These are phyloP conservation scores for Trichoderma sp. DNA, from an alignment of 2,329 filamentous ascomycete genomes.

Conservation along the genomic window DNA sequence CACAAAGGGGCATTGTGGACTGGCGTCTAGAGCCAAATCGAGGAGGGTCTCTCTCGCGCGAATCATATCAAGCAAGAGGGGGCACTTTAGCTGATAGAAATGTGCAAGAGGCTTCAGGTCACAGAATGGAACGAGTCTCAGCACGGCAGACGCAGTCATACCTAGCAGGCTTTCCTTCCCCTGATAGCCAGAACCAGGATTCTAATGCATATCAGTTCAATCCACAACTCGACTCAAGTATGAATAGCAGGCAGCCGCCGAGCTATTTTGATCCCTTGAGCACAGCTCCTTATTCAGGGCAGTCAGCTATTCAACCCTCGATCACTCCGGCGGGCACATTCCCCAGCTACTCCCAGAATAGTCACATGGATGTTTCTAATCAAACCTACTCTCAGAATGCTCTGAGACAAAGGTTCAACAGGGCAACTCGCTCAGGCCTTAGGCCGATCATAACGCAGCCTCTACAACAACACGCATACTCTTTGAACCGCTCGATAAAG, in stretches of 20 bases:
- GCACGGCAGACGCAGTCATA: background rate
- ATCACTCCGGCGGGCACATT: background rate
- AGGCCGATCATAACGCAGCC: background rate
- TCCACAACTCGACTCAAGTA: background rate
- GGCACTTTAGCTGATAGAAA: background rate
- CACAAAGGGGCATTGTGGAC: no score
- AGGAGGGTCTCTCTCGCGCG: background rate
- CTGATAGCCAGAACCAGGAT: background rate
- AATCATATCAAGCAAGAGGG: background rate
- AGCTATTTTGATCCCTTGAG: background rate
- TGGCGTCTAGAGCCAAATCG: no score
- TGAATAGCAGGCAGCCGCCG: background rate
- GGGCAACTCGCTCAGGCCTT: background rate
- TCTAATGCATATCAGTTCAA: background rate
- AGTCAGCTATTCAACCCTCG: background rate
- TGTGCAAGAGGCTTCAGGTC: background rate
- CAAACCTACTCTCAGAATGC: background rate
- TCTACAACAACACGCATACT: background rate
- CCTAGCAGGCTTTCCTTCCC: background rate
- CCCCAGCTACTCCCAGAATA: background rate
- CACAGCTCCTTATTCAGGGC: background rate
- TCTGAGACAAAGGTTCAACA: background rate
- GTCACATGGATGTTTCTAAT: background rate
- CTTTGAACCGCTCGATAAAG: background rate
- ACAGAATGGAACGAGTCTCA: background rate